Conservation (phyloP, 805 yeast species). For the Metschnikowia cerradonensis region DNA sequence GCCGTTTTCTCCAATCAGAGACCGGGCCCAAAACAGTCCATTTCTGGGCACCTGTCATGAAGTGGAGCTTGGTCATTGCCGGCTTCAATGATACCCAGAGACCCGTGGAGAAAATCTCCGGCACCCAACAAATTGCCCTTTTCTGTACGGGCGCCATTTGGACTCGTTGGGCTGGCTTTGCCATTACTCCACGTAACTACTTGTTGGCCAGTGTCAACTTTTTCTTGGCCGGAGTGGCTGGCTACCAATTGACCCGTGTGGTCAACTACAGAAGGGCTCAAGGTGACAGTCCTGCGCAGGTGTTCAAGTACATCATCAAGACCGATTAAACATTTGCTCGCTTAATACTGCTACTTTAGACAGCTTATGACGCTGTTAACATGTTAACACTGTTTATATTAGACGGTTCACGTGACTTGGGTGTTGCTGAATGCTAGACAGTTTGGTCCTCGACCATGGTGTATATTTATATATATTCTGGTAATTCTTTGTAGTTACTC, state of each 20-base stretch:
- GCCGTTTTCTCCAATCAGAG: slow-evolving; percentile 72
- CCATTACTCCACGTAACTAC: slow-evolving; percentile 82
- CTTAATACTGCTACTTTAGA: too few species aligned
- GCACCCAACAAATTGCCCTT: slow-evolving; percentile 83
- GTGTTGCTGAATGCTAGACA: not conserved
- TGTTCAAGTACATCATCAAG: slow-evolving; percentile 53
- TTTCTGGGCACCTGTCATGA: slow-evolving; percentile 72
- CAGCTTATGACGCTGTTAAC: too few species aligned
- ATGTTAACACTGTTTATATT: too few species aligned
- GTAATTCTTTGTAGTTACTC: not conserved
- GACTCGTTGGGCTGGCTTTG: slow-evolving; percentile 95
- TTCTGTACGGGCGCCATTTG: slow-evolving; percentile 91
- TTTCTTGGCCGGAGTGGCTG: slow-evolving; percentile 88
- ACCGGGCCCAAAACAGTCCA: slow-evolving; percentile 98
- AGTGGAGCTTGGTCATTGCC: slow-evolving; percentile 90
- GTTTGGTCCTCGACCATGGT: not conserved
- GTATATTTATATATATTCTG: slow-evolving; percentile 1
- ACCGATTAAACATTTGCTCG: slow-evolving; percentile 19
- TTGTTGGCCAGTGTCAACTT: slow-evolving; percentile 90
- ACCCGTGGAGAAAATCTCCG: slow-evolving; percentile 89
- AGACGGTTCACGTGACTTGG: not conserved
- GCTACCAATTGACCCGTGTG: slow-evolving; percentile 74
- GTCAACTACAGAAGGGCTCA: slow-evolving; percentile 55
- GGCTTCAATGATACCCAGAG: slow-evolving; percentile 83
- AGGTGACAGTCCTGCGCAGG: slow-evolving; percentile 62